phyloP scores from a whole-genome alignment of 2,329 filamentous ascomycete species.

The Aspergillus aculeatinus region DNA sequence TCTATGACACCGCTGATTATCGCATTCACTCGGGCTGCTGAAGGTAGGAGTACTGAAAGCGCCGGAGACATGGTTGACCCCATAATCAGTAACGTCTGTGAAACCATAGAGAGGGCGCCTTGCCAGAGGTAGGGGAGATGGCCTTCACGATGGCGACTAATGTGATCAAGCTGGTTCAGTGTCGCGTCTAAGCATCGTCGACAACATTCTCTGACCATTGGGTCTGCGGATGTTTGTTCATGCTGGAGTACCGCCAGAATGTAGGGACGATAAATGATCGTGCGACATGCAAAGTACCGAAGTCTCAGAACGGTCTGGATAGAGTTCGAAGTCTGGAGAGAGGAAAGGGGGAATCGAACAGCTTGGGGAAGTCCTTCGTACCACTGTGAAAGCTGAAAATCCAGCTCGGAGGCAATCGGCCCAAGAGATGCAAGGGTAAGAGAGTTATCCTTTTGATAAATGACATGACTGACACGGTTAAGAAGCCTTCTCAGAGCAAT shows the following conservation, averaged over 20 bases:
- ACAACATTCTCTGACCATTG: conserved; percentile 72
- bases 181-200: conserved; percentile 79
- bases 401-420: conserved; percentile 75
- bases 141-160: conserved; percentile 74
- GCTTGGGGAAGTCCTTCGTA: conserved; percentile 74
- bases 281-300: conserved; percentile 80
- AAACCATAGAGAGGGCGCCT: conserved; percentile 77
- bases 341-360: conserved; percentile 73
- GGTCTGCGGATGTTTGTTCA: conserved; percentile 69
- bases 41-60: conserved; percentile 64
- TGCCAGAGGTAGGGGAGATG: conserved; percentile 87
- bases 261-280: conserved; percentile 82
- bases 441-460: conserved; percentile 72
- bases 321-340: conserved; percentile 66
- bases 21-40: conserved; percentile 61
- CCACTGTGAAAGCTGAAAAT: conserved; percentile 81
- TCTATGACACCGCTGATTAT: conserved; percentile 76
- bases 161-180: conserved; percentile 75
- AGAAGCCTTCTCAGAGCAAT: conserved; percentile 75
- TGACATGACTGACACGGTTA: conserved; percentile 75
- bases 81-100: conserved; percentile 79
- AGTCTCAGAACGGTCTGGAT: conserved; percentile 77
- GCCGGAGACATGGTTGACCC: conserved; percentile 77
- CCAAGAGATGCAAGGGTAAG: conserved; percentile 71
- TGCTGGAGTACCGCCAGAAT: conserved; percentile 78